These are phyloP conservation scores for Fusarium vanettenii DNA, from an alignment of 2,329 filamentous ascomycete genomes.

Conservation along the genomic window DNA sequence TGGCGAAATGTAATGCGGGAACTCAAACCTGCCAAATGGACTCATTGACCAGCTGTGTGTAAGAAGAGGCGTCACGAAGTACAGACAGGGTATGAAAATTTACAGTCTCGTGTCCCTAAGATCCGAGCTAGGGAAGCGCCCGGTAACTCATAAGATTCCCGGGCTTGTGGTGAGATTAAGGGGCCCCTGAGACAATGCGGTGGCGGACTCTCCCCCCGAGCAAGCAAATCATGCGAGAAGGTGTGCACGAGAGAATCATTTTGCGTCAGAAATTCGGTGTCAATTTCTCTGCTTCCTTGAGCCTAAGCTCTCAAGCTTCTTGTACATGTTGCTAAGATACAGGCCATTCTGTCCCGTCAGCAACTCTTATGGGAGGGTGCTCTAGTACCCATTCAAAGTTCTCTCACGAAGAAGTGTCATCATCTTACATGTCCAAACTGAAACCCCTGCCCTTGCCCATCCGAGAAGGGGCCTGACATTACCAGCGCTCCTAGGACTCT, in stretches of 20 bases:
- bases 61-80: background rate
- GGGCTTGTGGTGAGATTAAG: background rate
- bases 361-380: background rate
- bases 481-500: background rate
- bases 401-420: background rate
- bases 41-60: background rate
- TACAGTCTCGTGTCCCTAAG: background rate
- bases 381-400: too few species aligned
- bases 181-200: background rate
- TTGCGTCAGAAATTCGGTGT: background rate
- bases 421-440: background rate
- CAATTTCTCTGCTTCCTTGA: background rate
- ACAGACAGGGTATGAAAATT: background rate
- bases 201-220: background rate
- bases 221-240: background rate
- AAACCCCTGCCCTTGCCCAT: background rate
- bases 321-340: background rate
- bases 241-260: background rate
- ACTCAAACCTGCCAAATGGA: background rate
- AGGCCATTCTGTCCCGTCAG: background rate
- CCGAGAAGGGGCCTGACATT: too few species aligned
- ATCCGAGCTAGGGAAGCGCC: background rate
- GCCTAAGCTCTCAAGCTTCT: background rate
- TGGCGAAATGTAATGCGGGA: too few species aligned
- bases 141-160: background rate